Evolutionary conservation across 164 flowering plant genomes (phyloP), one percentile per base, ranked within the genome.

Genomic region (Cinnamomum micranthum): DNA sequence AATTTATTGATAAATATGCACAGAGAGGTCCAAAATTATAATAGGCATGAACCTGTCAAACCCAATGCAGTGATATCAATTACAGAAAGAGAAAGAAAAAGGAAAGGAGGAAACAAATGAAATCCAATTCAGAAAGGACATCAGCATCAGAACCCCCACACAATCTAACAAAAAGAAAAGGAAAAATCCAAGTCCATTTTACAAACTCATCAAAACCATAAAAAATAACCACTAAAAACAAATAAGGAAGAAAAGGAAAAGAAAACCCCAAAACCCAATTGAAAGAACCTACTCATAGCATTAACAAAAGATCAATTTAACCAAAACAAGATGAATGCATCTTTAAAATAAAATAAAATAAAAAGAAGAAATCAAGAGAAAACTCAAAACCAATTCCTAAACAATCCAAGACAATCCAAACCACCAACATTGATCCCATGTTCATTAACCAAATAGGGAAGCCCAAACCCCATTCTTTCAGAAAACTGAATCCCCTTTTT

Each of bases 1-100:
- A 95, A 82, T 83, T 92, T 65, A 90, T 77, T 0, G 99, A 82
- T 72, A 95, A 72, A 80, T 86, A 92, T 9, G 87, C 87, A 82
- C 88, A 84, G 62, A 90, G 81, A 33, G 99, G 91, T 75, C 91
- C 94, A 78, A 92, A 95, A 75, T 81, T 82, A 80, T 83, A 89
- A 82, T 90, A 85, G 50, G 87, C 83, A 77, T 84, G 84, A 81
- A 85, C 96, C 97, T 91, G 89, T 76, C 51, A 55, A 76, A 55
- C 28, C 68, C 74, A 35, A 72, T 19, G 70, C 71, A 75, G 77
- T 23, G 65, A 60, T 20, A 75, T 74, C 65, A 50, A 60, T 64
- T 71, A 55, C 27, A 71, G 69, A 70, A 13, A 66, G 50, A 71
- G 27, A 79, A 4, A 41, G 9, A 4, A 79, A 22, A 67, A 13